Base-by-base conservation (phyloP, 176 grass and related monocot species). In the Dendrocalamus sinicus region DNA sequence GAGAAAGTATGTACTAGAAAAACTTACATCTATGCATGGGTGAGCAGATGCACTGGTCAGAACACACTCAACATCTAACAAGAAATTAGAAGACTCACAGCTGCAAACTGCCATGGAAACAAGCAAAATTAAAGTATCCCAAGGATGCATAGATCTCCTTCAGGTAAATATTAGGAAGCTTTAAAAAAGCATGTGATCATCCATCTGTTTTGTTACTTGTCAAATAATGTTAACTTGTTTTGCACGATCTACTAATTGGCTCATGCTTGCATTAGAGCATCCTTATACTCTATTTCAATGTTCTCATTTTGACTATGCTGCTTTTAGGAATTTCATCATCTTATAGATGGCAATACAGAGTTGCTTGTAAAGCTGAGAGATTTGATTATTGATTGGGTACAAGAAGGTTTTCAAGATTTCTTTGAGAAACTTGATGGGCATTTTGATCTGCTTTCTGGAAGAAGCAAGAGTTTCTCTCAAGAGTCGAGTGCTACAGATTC, bases 401-500 rank as follows among this genome's bases (percentile, higher is more conserved):
- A 99, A 99, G 97, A 99, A 92, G 97, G 97, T 88, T 99, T 94
- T 79, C 97, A 96, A 93, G 90, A 92, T 24, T 99, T 99, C 73
- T 99, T 99, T 89, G 82, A 94, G 81, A 92, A 96, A 83, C 92
- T 99, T 17, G 86, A 99, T 79, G 79, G 47, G 8, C 90, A 94
- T 91, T 99, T 96, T 91, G 86, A 94, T 86, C 37, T 88, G 67
- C 94, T 99, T 76, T 99, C 90, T 96, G 92, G 97, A 60, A 94
- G 84, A 90, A 89, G 84, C 67, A 92, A 90, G 77, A 79, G 47
- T 79, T 57, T 76, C 37, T 78, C 84, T 82, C 89, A 87, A 45
- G 84, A 91, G 74, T 89, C 77, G 47, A 75, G 73, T 83, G n/a
- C 35, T 84, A 17, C 14, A 23, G 84, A 91, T 73, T 82, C 87